These are phyloP conservation scores for Fusarium pininemorale DNA, from an alignment of 2,329 filamentous ascomycete genomes.

Conservation along the genomic window DNA sequence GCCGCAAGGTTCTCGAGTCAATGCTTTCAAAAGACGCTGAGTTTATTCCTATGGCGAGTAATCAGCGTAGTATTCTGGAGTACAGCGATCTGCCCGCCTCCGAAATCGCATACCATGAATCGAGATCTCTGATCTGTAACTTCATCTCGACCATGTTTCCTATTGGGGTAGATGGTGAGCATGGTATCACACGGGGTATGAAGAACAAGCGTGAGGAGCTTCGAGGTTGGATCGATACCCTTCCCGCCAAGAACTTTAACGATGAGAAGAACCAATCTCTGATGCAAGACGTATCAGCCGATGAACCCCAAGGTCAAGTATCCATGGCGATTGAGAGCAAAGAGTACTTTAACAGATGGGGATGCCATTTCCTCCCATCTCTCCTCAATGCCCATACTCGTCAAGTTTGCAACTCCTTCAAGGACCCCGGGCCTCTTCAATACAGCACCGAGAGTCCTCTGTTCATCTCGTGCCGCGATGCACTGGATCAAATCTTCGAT, in stretches of 20 bases:
- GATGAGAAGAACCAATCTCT: slow-evolving; percentile 58
- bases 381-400: slow-evolving; percentile 64
- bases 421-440: slow-evolving; percentile 65
- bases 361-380: slow-evolving; percentile 65
- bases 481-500: slow-evolving; percentile 61
- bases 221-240: slow-evolving; percentile 41
- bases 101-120: slow-evolving; percentile 61
- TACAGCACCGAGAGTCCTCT: slow-evolving; percentile 62
- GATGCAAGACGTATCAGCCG: slow-evolving; percentile 57
- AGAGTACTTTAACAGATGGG: slow-evolving; percentile 61
- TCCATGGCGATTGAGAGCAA: slow-evolving; percentile 54
- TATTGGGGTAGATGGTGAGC: slow-evolving; percentile 45
- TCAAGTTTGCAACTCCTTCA: slow-evolving; percentile 70
- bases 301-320: slow-evolving; percentile 59
- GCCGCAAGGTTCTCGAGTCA: background rate
- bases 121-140: slow-evolving; percentile 59
- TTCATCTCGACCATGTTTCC: slow-evolving; percentile 59
- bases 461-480: slow-evolving; percentile 60
- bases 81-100: slow-evolving; percentile 40
- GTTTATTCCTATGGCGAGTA: background rate
- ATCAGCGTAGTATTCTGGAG: slow-evolving; percentile 31
- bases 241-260: slow-evolving; percentile 48
- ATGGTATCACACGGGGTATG: slow-evolving; percentile 30
- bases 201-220: slow-evolving; percentile 39
- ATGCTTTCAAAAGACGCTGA: background rate